Evolutionary conservation across 2,329 filamentous ascomycete species (phyloP), one percentile per base, ranked within the genome.

Genomic region (Colletotrichum falcatum): DNA sequence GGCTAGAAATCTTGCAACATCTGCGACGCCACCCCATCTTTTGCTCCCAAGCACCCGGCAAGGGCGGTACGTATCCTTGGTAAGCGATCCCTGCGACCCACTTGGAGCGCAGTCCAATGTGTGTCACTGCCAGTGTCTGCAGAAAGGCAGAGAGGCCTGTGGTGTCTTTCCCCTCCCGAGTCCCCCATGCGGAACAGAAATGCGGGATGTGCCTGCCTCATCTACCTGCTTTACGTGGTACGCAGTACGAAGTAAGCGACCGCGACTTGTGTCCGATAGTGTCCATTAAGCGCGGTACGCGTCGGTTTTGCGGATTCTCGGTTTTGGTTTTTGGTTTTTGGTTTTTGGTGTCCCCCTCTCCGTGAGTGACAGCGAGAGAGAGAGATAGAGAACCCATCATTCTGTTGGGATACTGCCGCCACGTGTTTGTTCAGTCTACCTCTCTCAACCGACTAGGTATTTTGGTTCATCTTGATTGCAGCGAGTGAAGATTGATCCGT

Each of bases 1-100:
- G 72, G 72, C 35, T 71, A 12, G 54, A 72, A 72, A 70, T 63
- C 56, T 56, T 51, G 55, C 59, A 54, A 33, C 30, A 61, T 61
- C 66, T 65, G 55, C 39, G 60, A 65, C 69, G 55, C 69, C 67
- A 67, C 68, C 63, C 68, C 64, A 68, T 68, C 66, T 68, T 71
- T 63, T 55, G 39, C 53, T 23, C 30, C 61, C 23, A 59, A 59
- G 54, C 59, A 61, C 63, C 42, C 44, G 42, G 42, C 35, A 61
- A 33, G 56, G 28, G n/a, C 16, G 30, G 26, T 66, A 70, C 67
- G 67, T 70, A 66, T 14, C 37, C n/a, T 23, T 30, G 11, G 23
- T 18, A 26, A 54, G n/a, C 28, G 28, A 6, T 39, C 28, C 42
- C 20, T 18, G 42, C n/a, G 65, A 11, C 26, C 51, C 53, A 37